These are phyloP conservation scores for Setaria italica DNA, from an alignment of 202 grass and related monocot species.

Conservation along the genomic window DNA sequence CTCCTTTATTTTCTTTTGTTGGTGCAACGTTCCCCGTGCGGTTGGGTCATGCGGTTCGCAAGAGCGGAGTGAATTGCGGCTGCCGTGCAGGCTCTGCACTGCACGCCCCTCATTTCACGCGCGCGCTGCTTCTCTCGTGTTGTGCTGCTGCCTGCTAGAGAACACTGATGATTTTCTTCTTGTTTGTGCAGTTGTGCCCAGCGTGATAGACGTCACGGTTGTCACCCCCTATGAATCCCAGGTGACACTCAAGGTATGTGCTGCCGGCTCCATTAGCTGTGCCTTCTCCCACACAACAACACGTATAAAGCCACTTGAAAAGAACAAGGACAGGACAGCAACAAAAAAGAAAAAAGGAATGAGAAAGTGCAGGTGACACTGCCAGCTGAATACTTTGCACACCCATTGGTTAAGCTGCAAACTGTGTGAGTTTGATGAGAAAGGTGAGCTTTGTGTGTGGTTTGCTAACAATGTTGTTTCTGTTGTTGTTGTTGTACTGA, in stretches of 20 bases:
- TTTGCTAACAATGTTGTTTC: background rate
- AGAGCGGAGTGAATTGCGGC: slow-evolving; percentile 39
- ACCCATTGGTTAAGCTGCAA: background rate
- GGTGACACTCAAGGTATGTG: slow-evolving; percentile 92
- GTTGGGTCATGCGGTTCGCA: slow-evolving; percentile 66
- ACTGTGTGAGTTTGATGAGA: background rate
- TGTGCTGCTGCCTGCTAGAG: too few relatives aligned
- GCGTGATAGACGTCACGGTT: slow-evolving; percentile 70
- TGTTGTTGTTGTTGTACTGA: background rate
- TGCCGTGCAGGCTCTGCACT: background rate
- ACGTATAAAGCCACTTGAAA: slow-evolving; percentile 1
- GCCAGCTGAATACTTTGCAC: background rate
- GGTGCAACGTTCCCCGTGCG: slow-evolving; percentile 32
- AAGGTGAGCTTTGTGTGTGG: background rate
- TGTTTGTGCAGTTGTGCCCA: slow-evolving; percentile 69
- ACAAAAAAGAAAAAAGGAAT: background rate
- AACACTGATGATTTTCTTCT: background rate
- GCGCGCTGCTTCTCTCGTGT: background rate
- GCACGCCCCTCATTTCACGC: background rate
- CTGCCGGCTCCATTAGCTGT: slow-evolving; percentile 15
- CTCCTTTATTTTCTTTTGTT: slow-evolving; percentile 1
- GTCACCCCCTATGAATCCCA: slow-evolving; percentile 82
- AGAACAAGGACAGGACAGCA: slow-evolving; percentile 15
- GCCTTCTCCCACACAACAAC: background rate
- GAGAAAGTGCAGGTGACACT: background rate